Percentiles rank a stretch among this genome's conserved stretches.
These are phyloP conservation scores for Glaciozyma martinii DNA, from an alignment of 768 basidiomycete species.

Conservation along the genomic window DNA sequence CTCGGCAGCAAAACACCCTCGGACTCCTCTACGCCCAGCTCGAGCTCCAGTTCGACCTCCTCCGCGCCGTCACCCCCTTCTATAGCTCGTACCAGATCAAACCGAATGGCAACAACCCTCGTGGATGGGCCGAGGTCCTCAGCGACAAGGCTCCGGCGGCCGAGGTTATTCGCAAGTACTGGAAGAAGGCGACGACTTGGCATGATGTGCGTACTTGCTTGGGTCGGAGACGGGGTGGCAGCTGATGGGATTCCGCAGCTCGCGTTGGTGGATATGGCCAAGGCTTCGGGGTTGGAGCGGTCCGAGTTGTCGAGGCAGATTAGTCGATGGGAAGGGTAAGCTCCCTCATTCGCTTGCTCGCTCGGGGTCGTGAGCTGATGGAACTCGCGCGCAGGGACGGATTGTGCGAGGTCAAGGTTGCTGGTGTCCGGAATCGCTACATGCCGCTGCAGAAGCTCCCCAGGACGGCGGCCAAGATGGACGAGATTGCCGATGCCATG, in stretches of 20 bases:
- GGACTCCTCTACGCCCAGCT: conserved; percentile 47
- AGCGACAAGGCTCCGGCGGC: conserved; percentile 40
- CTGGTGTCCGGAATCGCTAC: conserved; percentile 44
- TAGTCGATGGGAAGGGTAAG: conserved; percentile 41
- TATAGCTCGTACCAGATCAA: conserved; percentile 45
- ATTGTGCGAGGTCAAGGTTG: conserved; percentile 38
- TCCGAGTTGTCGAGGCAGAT: conserved; percentile 40
- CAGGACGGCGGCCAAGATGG: conserved; percentile 38
- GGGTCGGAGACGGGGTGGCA: background rate
- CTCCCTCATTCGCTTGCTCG: background rate
- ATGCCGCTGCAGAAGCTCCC: conserved; percentile 41
- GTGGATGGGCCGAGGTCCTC: conserved; percentile 38
- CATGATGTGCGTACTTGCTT: conserved; percentile 32
- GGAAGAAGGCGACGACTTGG: conserved; percentile 35
- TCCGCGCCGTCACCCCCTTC: conserved; percentile 48
- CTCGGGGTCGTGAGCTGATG: no score
- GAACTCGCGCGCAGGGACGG: conserved; percentile 26
- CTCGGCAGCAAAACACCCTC: conserved; percentile 43
- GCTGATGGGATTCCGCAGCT: conserved; percentile 34
- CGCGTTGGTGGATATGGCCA: conserved; percentile 40
- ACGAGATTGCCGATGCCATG: conserved; percentile 39
- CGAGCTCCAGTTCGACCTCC: conserved; percentile 45
- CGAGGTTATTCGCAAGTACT: conserved; percentile 37
- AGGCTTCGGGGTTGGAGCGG: conserved; percentile 37
- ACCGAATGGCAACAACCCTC: conserved; percentile 24